These are phyloP conservation scores for Ogataea parapolymorpha DNA, from an alignment of 805 yeast species.

Conservation along the genomic window DNA sequence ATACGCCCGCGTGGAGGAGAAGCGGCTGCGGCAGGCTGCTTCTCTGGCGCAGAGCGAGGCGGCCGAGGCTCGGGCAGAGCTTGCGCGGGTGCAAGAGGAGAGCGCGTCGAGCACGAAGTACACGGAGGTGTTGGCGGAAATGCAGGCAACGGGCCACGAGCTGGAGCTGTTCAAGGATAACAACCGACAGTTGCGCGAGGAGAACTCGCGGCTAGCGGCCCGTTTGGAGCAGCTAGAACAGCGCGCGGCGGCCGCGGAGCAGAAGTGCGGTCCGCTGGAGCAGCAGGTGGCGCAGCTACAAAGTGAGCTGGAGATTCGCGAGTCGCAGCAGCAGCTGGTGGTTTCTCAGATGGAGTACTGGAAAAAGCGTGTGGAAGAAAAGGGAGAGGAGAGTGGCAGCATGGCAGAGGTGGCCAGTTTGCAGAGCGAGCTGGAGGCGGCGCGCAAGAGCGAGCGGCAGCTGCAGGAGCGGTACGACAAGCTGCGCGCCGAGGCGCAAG, in stretches of 20 bases:
- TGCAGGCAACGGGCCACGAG: slow-evolving; percentile 29
- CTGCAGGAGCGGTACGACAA: slow-evolving; percentile 27
- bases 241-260: slow-evolving; percentile 6
- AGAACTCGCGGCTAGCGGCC: slow-evolving; percentile 15
- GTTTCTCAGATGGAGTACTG: slow-evolving; percentile 58
- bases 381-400: slow-evolving; percentile 20
- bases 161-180: slow-evolving; percentile 30
- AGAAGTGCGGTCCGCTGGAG: slow-evolving; percentile 14
- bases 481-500: slow-evolving; percentile 31
- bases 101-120: slow-evolving; percentile 21
- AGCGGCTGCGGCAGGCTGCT: slow-evolving; percentile 49
- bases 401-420: slow-evolving; percentile 24
- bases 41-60: slow-evolving; percentile 47
- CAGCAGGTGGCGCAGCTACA: slow-evolving; percentile 17
- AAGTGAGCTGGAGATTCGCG: slow-evolving; percentile 41
- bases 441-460: slow-evolving; percentile 16
- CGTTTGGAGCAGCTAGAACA: slow-evolving; percentile 18
- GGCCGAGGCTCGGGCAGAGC: slow-evolving; percentile 47
- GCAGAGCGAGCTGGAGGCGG: slow-evolving; percentile 14
- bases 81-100: slow-evolving; percentile 32
- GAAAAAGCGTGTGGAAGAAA: slow-evolving; percentile 50
- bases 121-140: slow-evolving; percentile 19
- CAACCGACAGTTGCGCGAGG: slow-evolving; percentile 24
- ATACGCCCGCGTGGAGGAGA: slow-evolving; percentile 50
- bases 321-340: slow-evolving; percentile 44